Evolutionary conservation across 768 basidiomycete species (phyloP), one percentile per base, ranked within the genome.

Genomic region (Daedaleopsis nitida): DNA sequence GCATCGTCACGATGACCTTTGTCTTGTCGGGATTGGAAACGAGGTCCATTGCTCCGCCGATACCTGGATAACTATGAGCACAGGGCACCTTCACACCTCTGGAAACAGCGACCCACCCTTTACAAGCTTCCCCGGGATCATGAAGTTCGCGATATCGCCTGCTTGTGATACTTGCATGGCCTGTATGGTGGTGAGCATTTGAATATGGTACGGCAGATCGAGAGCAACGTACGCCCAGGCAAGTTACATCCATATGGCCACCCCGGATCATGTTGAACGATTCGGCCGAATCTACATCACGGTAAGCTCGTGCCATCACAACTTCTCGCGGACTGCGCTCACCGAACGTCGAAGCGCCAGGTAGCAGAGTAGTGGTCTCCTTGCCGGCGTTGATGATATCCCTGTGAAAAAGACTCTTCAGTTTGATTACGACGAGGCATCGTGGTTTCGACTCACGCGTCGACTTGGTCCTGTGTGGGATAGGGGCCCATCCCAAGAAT

Each of bases 241-340:
- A 92, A 5, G 94, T 87, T 50, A 96, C 89, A 65, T 96, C 86
- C 56, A 97, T 84, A 74, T 97, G 95, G 2, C 95, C 95, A 55
- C 95, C 95, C 57, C 95, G 91, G 72, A 97, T 96, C 95, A 97
- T 97, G 37, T 89, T 89, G 70, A 97, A 97, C 8, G 92, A 94
- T 75, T 96, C 94, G 66, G 85, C 85, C 3, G 92, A 94, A 74
- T 95, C 90, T 88, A 62, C 48, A 5, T 44, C 55, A 51, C 62
- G 56, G 43, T 65, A n/a, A 62, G 44, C 10, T 16, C 52, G n/a
- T 56, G 9, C 32, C 38, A 13, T 16, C 32, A 9, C 37, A 7
- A 32, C 37, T 35, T 21, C 9, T 42, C 23, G 7, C 23, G 16
- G 5, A n/a, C 5, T 32, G 39, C 27, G 70, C 85, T 43, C 64